phyloP scores from a whole-genome alignment of 352 stramenopile genomes.

The Phytophthora chlamydospora region DNA sequence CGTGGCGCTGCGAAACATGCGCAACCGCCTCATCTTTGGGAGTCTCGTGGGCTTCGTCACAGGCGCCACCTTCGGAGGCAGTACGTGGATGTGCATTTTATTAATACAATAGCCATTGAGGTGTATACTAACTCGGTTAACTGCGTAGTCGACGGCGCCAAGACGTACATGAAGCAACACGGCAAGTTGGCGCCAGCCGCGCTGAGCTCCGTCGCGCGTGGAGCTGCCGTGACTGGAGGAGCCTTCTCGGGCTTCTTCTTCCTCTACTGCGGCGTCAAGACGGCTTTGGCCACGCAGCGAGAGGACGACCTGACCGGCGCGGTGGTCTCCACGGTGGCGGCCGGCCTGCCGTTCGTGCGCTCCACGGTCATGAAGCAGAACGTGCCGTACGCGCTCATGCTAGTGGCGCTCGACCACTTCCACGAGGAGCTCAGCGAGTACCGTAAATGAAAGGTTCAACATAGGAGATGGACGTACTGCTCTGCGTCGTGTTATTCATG shows the following conservation, averaged over 20 bases:
- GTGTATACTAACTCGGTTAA: conserved; percentile 6
- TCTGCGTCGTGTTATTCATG: conserved; percentile 9
- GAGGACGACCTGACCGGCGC: conserved; percentile 67
- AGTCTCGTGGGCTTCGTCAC: conserved; percentile 81
- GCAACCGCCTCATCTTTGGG: conserved; percentile 80
- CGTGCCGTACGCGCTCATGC: conserved; percentile 76
- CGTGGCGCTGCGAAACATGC: conserved; percentile 53
- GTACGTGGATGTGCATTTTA: conserved; percentile 39
- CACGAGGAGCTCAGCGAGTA: conserved; percentile 78
- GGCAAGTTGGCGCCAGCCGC: conserved; percentile 51
- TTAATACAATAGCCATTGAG: neutral
- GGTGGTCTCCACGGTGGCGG: conserved; percentile 55
- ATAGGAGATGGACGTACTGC: neutral
- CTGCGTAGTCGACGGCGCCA: conserved; percentile 65
- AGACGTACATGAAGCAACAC: conserved; percentile 66
- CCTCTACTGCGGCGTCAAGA: conserved; percentile 79
- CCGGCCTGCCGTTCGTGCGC: conserved; percentile 62
- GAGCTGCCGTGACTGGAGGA: conserved; percentile 61
- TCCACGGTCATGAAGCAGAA: conserved; percentile 76
- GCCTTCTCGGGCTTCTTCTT: conserved; percentile 81
- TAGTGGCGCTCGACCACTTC: conserved; percentile 81
- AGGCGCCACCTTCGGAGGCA: conserved; percentile 75
- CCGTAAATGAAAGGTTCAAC: conserved; percentile 38
- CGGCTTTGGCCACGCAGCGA: conserved; percentile 64
- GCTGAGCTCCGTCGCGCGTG: conserved; percentile 50